phyloP scores from a whole-genome alignment of 164 flowering plant species.

The Platanus orientalis region DNA sequence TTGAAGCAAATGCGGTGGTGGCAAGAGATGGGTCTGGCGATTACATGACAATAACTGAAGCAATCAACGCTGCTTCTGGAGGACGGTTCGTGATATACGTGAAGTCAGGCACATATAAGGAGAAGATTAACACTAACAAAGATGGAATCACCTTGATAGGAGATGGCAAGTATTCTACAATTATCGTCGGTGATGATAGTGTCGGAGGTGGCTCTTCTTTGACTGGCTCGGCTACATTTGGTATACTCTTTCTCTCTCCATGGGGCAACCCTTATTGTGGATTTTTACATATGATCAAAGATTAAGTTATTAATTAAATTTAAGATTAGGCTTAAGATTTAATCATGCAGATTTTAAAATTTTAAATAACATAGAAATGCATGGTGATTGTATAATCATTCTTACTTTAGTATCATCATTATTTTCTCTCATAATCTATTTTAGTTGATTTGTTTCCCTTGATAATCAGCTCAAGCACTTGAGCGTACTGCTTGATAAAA shows the following conservation, averaged over 20 bases:
- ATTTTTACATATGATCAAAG: too few relatives aligned
- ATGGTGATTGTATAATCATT: too few relatives aligned
- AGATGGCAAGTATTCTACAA: constrained; percentile 41
- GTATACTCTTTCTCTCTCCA: constrained; percentile 23
- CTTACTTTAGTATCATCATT: too few relatives aligned
- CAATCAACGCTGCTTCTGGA: constrained; percentile 40
- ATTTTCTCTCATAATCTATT: too few relatives aligned
- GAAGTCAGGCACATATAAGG: constrained; percentile 42
- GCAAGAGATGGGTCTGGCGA: constrained; percentile 48
- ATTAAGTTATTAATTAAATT: too few relatives aligned
- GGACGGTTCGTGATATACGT: constrained; percentile 46
- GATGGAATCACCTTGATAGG: constrained; percentile 47
- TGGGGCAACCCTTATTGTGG: too few relatives aligned
- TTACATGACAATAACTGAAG: constrained; percentile 30
- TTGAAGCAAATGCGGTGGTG: constrained; percentile 37
- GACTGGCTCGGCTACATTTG: constrained; percentile 42
- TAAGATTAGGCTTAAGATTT: too few relatives aligned
- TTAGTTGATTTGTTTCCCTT: too few relatives aligned
- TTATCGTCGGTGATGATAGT: constrained; percentile 32
- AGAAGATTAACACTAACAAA: constrained; percentile 36
- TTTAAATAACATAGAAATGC: too few relatives aligned
- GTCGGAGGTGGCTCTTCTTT: constrained; percentile 25
- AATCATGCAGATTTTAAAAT: too few relatives aligned
- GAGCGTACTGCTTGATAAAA: too few relatives aligned
- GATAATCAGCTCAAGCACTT: too few relatives aligned